Conservation (phyloP, 2,329 filamentous ascomycete genomes). For the Metarhizium rileyi region DNA sequence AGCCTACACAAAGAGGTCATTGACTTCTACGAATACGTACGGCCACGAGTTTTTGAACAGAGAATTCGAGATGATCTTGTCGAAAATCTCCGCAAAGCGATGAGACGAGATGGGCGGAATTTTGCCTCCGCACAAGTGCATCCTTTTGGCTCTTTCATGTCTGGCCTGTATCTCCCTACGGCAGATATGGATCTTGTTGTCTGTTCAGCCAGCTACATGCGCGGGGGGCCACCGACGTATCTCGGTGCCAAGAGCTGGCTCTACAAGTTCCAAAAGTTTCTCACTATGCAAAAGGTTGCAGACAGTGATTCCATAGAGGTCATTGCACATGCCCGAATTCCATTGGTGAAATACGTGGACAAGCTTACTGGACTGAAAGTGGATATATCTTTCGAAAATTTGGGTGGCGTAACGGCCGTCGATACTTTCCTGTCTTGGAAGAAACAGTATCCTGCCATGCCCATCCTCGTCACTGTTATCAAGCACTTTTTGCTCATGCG, state of each 20-base stretch:
- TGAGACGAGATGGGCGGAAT: conserved; percentile 38
- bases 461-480: conserved; percentile 73
- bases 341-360: conserved; percentile 87
- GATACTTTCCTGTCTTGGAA: conserved; percentile 77
- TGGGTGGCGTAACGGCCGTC: conserved; percentile 70
- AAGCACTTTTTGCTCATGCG: conserved; percentile 91
- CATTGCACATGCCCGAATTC: conserved; percentile 71
- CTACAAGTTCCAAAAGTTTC: conserved; percentile 50
- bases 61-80: conserved; percentile 65
- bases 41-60: conserved; percentile 68
- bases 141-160: conserved; percentile 90
- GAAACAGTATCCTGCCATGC: conserved; percentile 70
- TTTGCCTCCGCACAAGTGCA: conserved; percentile 55
- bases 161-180: conserved; percentile 59
- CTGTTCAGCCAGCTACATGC: conserved; percentile 49
- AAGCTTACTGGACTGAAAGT: conserved; percentile 68
- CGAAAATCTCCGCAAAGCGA: conserved; percentile 50
- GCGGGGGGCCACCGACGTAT: conserved; percentile 38
- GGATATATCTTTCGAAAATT: conserved; percentile 91
- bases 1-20: conserved; percentile 84
- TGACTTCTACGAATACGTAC: conserved; percentile 81
- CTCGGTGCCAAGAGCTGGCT: conserved; percentile 45
- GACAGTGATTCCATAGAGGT: conserved; percentile 50
- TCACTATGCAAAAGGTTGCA: conserved; percentile 48
- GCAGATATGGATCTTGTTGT: conserved; percentile 93